Conservation (phyloP, 1,284 basidiomycete genomes). For the Marasmius oreades region DNA sequence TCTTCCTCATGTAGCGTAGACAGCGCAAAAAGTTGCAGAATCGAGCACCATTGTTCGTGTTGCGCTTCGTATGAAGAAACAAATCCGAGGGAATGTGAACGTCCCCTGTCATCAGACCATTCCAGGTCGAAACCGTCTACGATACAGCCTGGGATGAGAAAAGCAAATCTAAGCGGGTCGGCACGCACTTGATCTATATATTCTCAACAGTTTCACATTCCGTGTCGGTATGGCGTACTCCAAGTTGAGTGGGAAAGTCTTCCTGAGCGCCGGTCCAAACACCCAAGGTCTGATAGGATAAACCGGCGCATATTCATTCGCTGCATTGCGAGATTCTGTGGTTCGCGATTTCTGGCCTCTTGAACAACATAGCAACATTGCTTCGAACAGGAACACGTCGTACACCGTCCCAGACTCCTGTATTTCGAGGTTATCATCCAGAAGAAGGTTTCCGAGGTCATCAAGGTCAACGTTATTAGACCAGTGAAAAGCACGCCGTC, state of each 20-base stretch:
- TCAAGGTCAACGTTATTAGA: slow-evolving; percentile 23
- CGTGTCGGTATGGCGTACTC: slow-evolving; percentile 28
- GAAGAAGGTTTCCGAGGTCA: slow-evolving; percentile 26
- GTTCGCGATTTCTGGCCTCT: slow-evolving; percentile 14
- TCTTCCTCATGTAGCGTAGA: slow-evolving; percentile 15
- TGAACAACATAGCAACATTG: slow-evolving; percentile 29
- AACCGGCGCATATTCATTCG: slow-evolving; percentile 7
- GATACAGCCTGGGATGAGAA: neutral
- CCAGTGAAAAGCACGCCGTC: slow-evolving; percentile 24
- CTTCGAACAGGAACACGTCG: slow-evolving; percentile 33
- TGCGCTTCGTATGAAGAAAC: slow-evolving; percentile 25
- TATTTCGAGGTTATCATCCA: slow-evolving; percentile 30
- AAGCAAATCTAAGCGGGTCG: neutral
- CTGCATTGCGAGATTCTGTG: slow-evolving; percentile 10
- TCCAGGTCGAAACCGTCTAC: slow-evolving; percentile 29
- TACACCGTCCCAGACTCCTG: slow-evolving; percentile 22
- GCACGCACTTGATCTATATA: slow-evolving; percentile 26
- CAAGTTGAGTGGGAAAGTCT: slow-evolving; percentile 24
- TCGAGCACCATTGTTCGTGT: slow-evolving; percentile 32
- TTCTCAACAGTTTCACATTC: slow-evolving; percentile 23
- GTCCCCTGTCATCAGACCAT: slow-evolving; percentile 23
- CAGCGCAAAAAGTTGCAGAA: slow-evolving; percentile 27
- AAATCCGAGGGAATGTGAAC: slow-evolving; percentile 23
- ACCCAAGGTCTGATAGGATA: slow-evolving; percentile 36
- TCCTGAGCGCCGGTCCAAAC: slow-evolving; percentile 29